Evolutionary conservation across 2,329 filamentous ascomycete genomes (phyloP).

Genomic region (Paecilomyces sp.): DNA sequence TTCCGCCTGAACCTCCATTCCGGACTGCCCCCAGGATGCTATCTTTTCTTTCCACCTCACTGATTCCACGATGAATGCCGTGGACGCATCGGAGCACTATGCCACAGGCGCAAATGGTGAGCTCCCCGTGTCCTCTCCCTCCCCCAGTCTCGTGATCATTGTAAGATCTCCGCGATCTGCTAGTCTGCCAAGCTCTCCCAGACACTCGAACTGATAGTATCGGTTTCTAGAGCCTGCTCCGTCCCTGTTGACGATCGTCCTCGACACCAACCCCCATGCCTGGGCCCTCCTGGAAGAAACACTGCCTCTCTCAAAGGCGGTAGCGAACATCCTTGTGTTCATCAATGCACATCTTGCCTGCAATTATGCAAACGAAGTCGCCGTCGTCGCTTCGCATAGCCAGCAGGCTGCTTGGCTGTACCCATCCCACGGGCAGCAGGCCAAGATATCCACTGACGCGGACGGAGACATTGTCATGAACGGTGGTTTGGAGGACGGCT

Average conservation of each 20-base stretch:
- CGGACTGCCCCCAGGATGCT: constrained; percentile 7
- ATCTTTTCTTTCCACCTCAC: constrained; percentile 3
- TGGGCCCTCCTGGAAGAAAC: constrained; percentile 72
- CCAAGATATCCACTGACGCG: constrained; percentile 9
- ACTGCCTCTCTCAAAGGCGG: constrained; percentile 72
- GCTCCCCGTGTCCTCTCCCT: neutral
- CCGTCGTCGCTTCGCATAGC: constrained; percentile 81
- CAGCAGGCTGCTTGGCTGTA: constrained; percentile 87
- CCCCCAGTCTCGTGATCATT: neutral
- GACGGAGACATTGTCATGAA: constrained; percentile 55
- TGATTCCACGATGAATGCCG: constrained; percentile 51
- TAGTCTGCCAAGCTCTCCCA: neutral
- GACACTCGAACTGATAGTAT: constrained; percentile 1
- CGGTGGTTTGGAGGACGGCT: constrained; percentile 29
- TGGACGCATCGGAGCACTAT: constrained; percentile 56
- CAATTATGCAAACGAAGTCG: constrained; percentile 87
- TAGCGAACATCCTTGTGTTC: constrained; percentile 89
- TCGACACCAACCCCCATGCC: constrained; percentile 94
- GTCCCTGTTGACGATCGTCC: constrained; percentile 79
- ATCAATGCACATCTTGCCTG: constrained; percentile 94
- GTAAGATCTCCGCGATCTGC: constrained; percentile 6
- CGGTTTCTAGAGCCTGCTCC: constrained; percentile 50
- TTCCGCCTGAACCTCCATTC: neutral
- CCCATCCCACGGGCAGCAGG: constrained; percentile 44
- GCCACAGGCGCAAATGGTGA: constrained; percentile 40